Evolutionary conservation across 495 filamentous ascomycete species (phyloP).

Genomic region (Trichocladium antarcticum): DNA sequence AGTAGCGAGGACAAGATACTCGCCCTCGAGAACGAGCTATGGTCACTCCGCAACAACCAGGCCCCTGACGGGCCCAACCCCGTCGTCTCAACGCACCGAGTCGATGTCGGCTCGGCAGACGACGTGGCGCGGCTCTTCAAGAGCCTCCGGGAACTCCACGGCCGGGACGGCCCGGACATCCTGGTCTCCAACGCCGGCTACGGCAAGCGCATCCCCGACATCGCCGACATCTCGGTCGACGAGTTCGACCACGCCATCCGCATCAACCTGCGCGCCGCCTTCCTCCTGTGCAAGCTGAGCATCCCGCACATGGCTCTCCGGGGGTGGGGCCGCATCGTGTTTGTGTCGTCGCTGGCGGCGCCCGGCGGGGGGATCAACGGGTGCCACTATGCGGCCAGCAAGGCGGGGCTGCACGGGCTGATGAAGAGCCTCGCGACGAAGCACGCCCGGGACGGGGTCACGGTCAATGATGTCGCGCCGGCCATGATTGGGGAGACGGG

Average conservation of each 20-base stretch:
- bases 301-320: constrained; percentile 53
- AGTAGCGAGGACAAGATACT: constrained; percentile 39
- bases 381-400: constrained; percentile 59
- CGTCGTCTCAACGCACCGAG: constrained; percentile 42
- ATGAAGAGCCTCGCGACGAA: constrained; percentile 55
- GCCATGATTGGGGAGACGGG: constrained; percentile 62
- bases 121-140: constrained; percentile 43
- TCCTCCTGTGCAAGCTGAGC: constrained; percentile 53
- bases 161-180: constrained; percentile 47
- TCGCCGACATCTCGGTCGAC: constrained; percentile 36
- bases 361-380: constrained; percentile 58
- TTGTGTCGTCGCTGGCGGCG: constrained; percentile 57
- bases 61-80: neutral
- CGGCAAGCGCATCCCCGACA: constrained; percentile 25
- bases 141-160: constrained; percentile 42
- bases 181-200: constrained; percentile 42
- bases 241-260: constrained; percentile 58
- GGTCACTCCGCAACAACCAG: neutral
- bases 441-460: constrained; percentile 53
- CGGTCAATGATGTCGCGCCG: constrained; percentile 64
- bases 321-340: constrained; percentile 56
- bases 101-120: constrained; percentile 43
- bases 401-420: constrained; percentile 51
- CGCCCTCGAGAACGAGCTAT: constrained; percentile 32
- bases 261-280: constrained; percentile 55